Evolutionary conservation across 768 basidiomycete genomes (phyloP), one percentile per base, ranked within the genome.

Genomic region (Tulasnella sp.): DNA sequence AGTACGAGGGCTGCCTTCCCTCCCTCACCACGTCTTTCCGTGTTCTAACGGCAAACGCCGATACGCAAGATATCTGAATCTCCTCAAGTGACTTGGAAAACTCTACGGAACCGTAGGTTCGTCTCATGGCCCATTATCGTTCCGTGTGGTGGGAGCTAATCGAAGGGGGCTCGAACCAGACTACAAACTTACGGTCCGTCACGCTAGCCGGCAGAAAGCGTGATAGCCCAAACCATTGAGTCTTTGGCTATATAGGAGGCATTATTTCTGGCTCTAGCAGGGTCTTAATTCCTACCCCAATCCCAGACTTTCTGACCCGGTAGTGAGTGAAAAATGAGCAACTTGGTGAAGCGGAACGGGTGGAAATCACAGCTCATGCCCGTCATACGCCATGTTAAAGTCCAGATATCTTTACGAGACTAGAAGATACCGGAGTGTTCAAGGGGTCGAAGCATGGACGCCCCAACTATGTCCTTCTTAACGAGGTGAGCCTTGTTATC

Each of bases 381-480:
- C 39, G 32, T 42, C 26, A 0, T 51, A 13, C 20, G 75, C 78
- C 37, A 7, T 61, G 35, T 3, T 6, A 2, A 80, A 97, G 94
- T 82, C 95, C 96, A 20, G 87, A 94, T 82, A 85, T 99, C 78
- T 86, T 96, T 76, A 83, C 86, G 48, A 90, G 93, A 57, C 89
- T 98, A 55, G 86, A 86, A 80, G 85, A 83, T 42, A 91, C 91
- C 7, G 90, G 90, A 1, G 88, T 85, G 0, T 95, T 95, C 82
- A 82, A 84, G n/a, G 82, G 81, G 61, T 90, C 91, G 77, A 89
- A 91, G 79, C 90, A 93, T 81, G 86, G 86, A 20, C 86, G 84
- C 46, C 93, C 95, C 11, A 98, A 98, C 85, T 95, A 98, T 84
- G 86, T 98, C 79, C 92, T 96, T 78, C 86, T 97, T 81, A 96